Evolutionary conservation across 768 basidiomycete genomes (phyloP), one percentile per base, ranked within the genome.

Genomic region (Strobilomyces confusus): DNA sequence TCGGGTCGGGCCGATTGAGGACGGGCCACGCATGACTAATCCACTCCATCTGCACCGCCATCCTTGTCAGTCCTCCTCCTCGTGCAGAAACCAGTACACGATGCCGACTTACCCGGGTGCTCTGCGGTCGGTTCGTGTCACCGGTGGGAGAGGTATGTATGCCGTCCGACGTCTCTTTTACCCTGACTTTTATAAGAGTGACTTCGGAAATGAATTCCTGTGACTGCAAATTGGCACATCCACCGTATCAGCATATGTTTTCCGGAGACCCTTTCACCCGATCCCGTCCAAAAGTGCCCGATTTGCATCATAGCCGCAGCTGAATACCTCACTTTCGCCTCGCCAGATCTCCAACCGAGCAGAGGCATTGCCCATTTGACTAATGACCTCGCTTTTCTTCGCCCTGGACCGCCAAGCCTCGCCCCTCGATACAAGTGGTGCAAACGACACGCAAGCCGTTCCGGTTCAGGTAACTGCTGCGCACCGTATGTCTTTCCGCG

Each of bases 201-300:
- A 32, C 55, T 52, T 67, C 69, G 69, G 69, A 70, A 72, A 70
- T 70, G 69, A 70, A 70, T 63, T 63, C 54, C 66, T 66, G 68
- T 71, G 66, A 62, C 61, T 52, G 19, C 46, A 20, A 45, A 52
- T 51, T 52, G 34, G 44, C 53, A 55, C 43, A 25, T 30, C 50
- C 53, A 62, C 64, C 50, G 51, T 52, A 46, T 62, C 56, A 55
- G 48, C 51, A 59, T 50, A 58, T 61, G 59, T 65, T 49, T 56
- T 60, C 60, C 64, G 69, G 65, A 60, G 45, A 65, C 64, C 54
- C 50, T 44, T 59, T 60, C 64, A 61, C 59, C 69, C 70, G 69
- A 70, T 46, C 59, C 70, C 68, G 69, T 69, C 49, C 42, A 48
- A 52, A 54, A 66, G 45, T 55, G 38, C 59, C 65, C 63, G 62